Conservation (phyloP, 2,329 filamentous ascomycete genomes). For the Alternaria triticina region DNA sequence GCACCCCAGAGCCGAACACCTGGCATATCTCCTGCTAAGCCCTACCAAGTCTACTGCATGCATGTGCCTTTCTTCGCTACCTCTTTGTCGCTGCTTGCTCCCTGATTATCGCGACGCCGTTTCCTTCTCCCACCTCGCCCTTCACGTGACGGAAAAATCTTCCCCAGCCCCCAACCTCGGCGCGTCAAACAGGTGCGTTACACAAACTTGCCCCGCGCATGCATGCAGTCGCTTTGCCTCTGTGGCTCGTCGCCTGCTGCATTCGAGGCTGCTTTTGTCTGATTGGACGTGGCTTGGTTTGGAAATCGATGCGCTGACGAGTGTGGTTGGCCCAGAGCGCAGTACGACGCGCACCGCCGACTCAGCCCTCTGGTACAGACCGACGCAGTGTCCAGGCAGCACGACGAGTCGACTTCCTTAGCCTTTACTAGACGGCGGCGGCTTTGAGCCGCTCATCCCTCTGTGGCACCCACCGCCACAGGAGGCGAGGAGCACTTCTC, state of each 20-base stretch:
- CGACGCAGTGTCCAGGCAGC: constrained; percentile 27
- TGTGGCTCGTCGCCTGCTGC: constrained; percentile 22
- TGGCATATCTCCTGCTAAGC: constrained; percentile 32
- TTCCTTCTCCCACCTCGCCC: constrained; percentile 2
- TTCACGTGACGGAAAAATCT: constrained; percentile 16
- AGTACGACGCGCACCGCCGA: constrained; percentile 30
- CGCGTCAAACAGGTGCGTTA: constrained; percentile 9
- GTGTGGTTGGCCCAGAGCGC: constrained; percentile 35
- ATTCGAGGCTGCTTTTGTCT: constrained; percentile 15
- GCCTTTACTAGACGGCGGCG: constrained; percentile 29
- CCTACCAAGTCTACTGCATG: constrained; percentile 32
- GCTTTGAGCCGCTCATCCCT: constrained; percentile 40
- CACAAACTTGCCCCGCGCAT: neutral
- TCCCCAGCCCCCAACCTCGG: constrained; percentile 6
- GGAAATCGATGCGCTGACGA: constrained; percentile 35
- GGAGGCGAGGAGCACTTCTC: constrained; percentile 25
- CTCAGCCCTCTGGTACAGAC: constrained; percentile 24
- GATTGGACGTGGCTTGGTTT: constrained; percentile 28
- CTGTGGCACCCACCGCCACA: constrained; percentile 39
- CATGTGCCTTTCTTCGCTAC: constrained; percentile 17
- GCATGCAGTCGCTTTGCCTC: constrained; percentile 16
- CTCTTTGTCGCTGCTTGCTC: constrained; percentile 3
- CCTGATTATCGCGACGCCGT: neutral
- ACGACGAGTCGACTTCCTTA: constrained; percentile 27
- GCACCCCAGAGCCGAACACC: constrained; percentile 29